phyloP scores from a whole-genome alignment of 2,329 filamentous ascomycete genomes.

The Penicillium sclerotigenum region DNA sequence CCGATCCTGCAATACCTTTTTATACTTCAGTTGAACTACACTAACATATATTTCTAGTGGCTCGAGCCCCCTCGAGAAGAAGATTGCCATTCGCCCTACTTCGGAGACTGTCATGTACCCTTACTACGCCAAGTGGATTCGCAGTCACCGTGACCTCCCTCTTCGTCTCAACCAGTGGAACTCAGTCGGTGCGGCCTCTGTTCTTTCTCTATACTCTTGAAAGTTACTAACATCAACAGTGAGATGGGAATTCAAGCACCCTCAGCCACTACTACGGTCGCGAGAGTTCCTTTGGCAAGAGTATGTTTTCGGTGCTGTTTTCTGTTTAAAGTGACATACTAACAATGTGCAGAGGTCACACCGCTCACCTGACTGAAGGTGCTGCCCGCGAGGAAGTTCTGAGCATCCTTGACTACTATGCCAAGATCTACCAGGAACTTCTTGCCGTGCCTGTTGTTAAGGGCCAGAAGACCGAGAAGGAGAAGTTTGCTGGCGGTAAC shows the following conservation, averaged over 20 bases:
- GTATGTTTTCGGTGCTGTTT: neutral
- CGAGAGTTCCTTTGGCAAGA: conserved; percentile 99
- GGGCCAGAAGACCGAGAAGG: conserved; percentile 92
- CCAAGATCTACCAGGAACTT: conserved; percentile 86
- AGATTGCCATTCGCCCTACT: conserved; percentile 66
- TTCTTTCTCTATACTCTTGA: neutral
- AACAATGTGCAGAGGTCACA: conserved; percentile 61
- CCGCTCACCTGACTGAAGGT: conserved; percentile 81
- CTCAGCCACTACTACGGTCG: conserved; percentile 78
- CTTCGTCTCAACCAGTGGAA: conserved; percentile 98
- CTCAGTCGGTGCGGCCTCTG: conserved; percentile 56
- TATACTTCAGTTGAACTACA: neutral
- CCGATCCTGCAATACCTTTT: too few relatives aligned
- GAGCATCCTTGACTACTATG: conserved; percentile 90
- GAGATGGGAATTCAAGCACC: conserved; percentile 90
- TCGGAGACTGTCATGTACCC: conserved; percentile 86
- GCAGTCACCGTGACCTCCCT: conserved; percentile 90
- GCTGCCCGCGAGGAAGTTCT: conserved; percentile 81
- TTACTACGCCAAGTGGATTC: conserved; percentile 96
- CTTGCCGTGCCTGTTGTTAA: conserved; percentile 93
- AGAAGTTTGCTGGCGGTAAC: conserved; percentile 94
- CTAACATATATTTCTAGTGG: conserved; percentile 55
- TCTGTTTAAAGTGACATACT: neutral
- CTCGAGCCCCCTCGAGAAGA: conserved; percentile 85
- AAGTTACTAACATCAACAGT: conserved; percentile 1